These are phyloP conservation scores for Sporothrix brunneoviolacea DNA, from an alignment of 2,329 filamentous ascomycete genomes.

Conservation along the genomic window DNA sequence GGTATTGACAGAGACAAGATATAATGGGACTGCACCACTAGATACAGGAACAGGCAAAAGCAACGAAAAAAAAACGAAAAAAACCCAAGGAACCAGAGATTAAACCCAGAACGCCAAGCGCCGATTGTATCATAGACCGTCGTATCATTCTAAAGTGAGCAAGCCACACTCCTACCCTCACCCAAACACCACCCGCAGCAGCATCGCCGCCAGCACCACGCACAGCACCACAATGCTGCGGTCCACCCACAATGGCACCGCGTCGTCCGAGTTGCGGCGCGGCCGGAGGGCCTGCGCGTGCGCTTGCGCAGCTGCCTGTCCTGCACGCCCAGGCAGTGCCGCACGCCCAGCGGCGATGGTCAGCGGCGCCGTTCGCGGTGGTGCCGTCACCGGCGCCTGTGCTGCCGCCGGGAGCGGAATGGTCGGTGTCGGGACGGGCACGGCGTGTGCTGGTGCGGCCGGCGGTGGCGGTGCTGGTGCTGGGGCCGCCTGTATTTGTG, in stretches of 20 bases:
- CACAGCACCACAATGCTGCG: conserved; percentile 69
- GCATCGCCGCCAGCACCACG: conserved; percentile 62
- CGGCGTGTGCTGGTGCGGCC: conserved; percentile 11
- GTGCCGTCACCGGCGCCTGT: not conserved
- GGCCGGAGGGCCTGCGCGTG: conserved; percentile 9
- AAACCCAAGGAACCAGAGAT: not conserved
- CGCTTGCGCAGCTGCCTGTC: conserved; percentile 26
- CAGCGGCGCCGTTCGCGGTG: conserved; percentile 23
- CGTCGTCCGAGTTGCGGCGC: conserved; percentile 31
- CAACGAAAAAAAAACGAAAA: too few species aligned
- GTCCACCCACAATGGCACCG: conserved; percentile 70
- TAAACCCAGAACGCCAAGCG: too few species aligned
- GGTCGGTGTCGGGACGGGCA: conserved; percentile 6
- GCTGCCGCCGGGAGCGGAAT: not conserved
- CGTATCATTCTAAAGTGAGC: too few species aligned
- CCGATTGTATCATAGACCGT: too few species aligned
- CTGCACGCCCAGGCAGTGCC: not conserved
- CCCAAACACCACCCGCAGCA: conserved; percentile 40
- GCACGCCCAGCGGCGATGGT: not conserved
- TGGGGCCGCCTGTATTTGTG: not conserved
- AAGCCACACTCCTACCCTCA: not conserved
- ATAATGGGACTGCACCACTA: too few species aligned
- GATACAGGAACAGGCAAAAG: too few species aligned
- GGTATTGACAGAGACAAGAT: too few species aligned
- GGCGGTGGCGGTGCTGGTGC: not conserved